phyloP scores from a whole-genome alignment of 768 basidiomycete species.

The Ephemerocybe angulata region DNA sequence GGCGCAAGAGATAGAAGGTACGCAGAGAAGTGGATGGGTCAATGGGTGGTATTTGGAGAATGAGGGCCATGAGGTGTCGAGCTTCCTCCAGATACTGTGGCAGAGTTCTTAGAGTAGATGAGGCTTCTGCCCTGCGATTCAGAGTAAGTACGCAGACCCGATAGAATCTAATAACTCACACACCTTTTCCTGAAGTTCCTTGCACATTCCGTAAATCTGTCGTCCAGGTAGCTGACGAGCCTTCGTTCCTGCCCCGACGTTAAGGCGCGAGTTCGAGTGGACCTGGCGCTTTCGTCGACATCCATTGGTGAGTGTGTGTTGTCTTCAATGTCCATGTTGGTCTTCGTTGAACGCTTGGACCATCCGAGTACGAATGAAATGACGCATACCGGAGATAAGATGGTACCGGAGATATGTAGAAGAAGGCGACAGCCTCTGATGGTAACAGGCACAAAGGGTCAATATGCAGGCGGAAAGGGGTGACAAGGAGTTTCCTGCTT shows the following conservation, averaged over 20 bases:
- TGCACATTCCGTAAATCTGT: constrained; percentile 60
- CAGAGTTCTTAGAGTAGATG: constrained; percentile 55
- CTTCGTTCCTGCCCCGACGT: constrained; percentile 59
- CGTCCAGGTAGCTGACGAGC: constrained; percentile 63
- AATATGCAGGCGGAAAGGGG: background rate
- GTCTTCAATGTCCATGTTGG: background rate
- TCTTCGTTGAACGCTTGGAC: background rate
- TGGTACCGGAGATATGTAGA: too few species aligned
- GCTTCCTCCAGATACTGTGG: constrained; percentile 55
- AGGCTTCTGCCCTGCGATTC: constrained; percentile 42
- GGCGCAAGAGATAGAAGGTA: constrained; percentile 61
- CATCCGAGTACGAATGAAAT: too few species aligned
- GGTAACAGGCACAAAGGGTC: background rate
- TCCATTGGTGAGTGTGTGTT: background rate
- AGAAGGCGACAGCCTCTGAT: background rate
- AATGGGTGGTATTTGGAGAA: constrained; percentile 72
- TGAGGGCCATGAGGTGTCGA: constrained; percentile 53
- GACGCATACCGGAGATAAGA: too few species aligned
- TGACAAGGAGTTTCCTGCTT: background rate
- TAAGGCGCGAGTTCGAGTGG: constrained; percentile 31
- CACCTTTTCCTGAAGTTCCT: constrained; percentile 75
- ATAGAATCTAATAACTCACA: background rate
- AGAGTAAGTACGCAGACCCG: background rate
- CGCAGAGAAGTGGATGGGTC: constrained; percentile 68
- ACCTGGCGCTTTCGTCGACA: background rate